Conservation (phyloP, 2,329 filamentous ascomycete species). For the Neodidymelliopsis sp. region DNA sequence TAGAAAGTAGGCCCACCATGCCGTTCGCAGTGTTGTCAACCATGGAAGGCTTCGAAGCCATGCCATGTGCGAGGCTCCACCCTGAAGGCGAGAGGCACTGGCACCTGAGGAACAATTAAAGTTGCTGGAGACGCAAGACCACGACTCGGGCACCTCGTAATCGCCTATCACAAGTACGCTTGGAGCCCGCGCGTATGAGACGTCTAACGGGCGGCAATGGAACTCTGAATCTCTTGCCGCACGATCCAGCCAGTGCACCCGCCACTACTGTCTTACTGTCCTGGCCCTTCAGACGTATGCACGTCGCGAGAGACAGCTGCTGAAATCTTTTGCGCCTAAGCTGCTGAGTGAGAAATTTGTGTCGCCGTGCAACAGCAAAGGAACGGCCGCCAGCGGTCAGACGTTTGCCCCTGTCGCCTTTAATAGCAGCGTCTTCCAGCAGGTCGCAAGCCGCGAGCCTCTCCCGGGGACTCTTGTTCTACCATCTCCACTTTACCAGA, state of each 20-base stretch:
- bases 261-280: constrained; percentile 25
- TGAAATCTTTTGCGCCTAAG: constrained; percentile 19
- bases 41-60: constrained; percentile 8
- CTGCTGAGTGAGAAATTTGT: constrained; percentile 31
- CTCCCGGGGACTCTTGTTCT: constrained; percentile 21
- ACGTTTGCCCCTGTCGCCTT: constrained; percentile 19
- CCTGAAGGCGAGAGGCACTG: constrained; percentile 3
- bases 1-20: constrained; percentile 9
- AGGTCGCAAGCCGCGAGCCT: constrained; percentile 19
- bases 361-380: constrained; percentile 12
- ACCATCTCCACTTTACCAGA: constrained; percentile 28
- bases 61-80: constrained; percentile 9
- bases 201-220: constrained; percentile 34
- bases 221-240: constrained; percentile 31
- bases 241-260: constrained; percentile 29
- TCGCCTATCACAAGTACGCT: constrained; percentile 33
- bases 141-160: constrained; percentile 9
- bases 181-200: constrained; percentile 31
- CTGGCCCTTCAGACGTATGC: constrained; percentile 9
- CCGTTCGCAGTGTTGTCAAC: constrained; percentile 14
- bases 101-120: constrained; percentile 5
- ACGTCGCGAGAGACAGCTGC: constrained; percentile 11
- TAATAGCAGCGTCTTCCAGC: constrained; percentile 28
- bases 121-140: constrained; percentile 10
- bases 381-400: constrained; percentile 29